Evolutionary conservation across 2,329 filamentous ascomycete species (phyloP).

Genomic region (Alternaria brassicicola): DNA sequence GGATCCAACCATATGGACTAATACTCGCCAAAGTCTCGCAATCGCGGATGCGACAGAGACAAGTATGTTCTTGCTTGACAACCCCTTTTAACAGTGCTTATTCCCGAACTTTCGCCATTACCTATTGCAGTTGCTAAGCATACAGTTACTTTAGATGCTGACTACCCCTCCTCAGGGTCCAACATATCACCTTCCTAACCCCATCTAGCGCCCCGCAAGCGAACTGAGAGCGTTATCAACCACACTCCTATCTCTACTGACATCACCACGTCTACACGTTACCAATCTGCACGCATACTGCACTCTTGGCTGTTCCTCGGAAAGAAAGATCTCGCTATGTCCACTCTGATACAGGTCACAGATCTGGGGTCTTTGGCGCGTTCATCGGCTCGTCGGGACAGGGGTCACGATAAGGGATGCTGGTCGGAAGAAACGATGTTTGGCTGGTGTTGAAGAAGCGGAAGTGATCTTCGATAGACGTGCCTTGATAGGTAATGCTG

Average conservation of each 20-base stretch:
- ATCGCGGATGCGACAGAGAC: background rate
- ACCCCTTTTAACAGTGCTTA: background rate
- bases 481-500: background rate
- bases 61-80: background rate
- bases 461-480: slow-evolving; percentile 2
- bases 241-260: slow-evolving; percentile 5
- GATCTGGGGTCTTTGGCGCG: background rate
- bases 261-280: slow-evolving; percentile 1
- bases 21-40: background rate
- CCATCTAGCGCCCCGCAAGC: slow-evolving; percentile 7
- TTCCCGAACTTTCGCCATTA: background rate
- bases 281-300: background rate
- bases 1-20: too few relatives aligned
- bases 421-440: background rate
- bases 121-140: background rate
- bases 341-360: background rate
- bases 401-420: slow-evolving; percentile 7
- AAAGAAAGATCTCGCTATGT: background rate
- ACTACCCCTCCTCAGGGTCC: slow-evolving; percentile 3
- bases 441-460: background rate
- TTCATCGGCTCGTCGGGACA: slow-evolving; percentile 4
- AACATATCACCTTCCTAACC: slow-evolving; percentile 14
- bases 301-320: background rate
- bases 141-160: background rate
- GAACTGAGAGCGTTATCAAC: slow-evolving; percentile 4